Evolutionary conservation across 208 protist species (phyloP).

Genomic region (Acanthamoeba quina): DNA sequence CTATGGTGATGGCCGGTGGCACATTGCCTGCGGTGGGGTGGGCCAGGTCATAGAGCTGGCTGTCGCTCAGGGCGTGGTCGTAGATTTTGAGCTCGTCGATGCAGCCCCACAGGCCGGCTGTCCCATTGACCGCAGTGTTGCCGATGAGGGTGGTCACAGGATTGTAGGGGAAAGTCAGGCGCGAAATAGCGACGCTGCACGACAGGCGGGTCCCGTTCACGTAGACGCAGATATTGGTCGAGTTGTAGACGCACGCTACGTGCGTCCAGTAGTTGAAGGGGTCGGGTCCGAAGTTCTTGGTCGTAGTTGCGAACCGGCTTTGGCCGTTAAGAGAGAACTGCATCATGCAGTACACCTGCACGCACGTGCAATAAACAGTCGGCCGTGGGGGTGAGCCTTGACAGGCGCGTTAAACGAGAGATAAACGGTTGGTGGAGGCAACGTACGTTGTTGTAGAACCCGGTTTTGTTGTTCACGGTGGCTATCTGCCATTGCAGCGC

Average conservation of each 20-base stretch:
- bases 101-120: slow-evolving; percentile 2
- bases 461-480: slow-evolving; percentile 36
- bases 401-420: background rate
- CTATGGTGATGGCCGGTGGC: background rate
- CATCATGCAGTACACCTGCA: slow-evolving; percentile 59
- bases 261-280: slow-evolving; percentile 56
- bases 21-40: background rate
- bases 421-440: background rate
- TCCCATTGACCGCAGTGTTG: slow-evolving; percentile 25
- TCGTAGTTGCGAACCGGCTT: background rate
- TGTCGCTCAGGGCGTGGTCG: background rate
- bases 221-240: slow-evolving; percentile 10
- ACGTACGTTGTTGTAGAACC: slow-evolving; percentile 33
- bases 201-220: slow-evolving; percentile 16
- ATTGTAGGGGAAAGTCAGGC: slow-evolving; percentile 26
- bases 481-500: background rate
- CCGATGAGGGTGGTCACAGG: slow-evolving; percentile 19
- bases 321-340: slow-evolving; percentile 28
- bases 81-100: slow-evolving; percentile 63
- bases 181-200: background rate
- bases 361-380: background rate
- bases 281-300: background rate
- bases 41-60: background rate
- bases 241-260: slow-evolving; percentile 53
- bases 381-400: background rate